phyloP scores from a whole-genome alignment of 1,284 basidiomycete genomes.

The Puccinia polysora region DNA sequence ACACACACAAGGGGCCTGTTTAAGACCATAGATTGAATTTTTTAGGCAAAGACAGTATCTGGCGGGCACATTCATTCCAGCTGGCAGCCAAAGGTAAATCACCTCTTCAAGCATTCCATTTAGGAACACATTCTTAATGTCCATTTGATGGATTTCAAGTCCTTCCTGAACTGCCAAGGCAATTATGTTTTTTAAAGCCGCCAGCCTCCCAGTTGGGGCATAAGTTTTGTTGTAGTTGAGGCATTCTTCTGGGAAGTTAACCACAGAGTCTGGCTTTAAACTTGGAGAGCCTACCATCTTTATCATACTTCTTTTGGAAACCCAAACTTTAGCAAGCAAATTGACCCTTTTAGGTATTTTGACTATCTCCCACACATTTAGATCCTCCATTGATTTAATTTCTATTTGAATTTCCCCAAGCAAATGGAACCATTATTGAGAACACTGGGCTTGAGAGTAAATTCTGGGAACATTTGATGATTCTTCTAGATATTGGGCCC shows the following conservation, averaged over 20 bases:
- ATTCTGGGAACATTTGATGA: no score
- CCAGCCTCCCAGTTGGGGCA: background rate
- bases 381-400: background rate
- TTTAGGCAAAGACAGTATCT: background rate
- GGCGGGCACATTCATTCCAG: background rate
- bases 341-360: no score
- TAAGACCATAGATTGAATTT: conserved; percentile 21
- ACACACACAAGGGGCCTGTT: conserved; percentile 13
- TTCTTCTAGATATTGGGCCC: no score
- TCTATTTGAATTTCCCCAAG: no score
- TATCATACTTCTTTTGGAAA: conserved; percentile 4
- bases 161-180: background rate
- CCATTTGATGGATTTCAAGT: conserved; percentile 34
- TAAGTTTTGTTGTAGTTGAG: background rate
- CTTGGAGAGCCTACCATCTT: background rate
- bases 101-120: conserved; percentile 1
- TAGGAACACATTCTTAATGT: conserved; percentile 3
- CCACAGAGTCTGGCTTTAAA: conserved; percentile 14
- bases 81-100: conserved; percentile 1
- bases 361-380: conserved; percentile 19
- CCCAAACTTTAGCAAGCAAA: conserved; percentile 5
- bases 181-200: background rate
- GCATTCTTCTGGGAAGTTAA: background rate
- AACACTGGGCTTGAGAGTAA: no score
- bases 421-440: no score